These are phyloP conservation scores for Leccinum sublutescens DNA, from an alignment of 768 basidiomycete genomes.

Conservation along the genomic window DNA sequence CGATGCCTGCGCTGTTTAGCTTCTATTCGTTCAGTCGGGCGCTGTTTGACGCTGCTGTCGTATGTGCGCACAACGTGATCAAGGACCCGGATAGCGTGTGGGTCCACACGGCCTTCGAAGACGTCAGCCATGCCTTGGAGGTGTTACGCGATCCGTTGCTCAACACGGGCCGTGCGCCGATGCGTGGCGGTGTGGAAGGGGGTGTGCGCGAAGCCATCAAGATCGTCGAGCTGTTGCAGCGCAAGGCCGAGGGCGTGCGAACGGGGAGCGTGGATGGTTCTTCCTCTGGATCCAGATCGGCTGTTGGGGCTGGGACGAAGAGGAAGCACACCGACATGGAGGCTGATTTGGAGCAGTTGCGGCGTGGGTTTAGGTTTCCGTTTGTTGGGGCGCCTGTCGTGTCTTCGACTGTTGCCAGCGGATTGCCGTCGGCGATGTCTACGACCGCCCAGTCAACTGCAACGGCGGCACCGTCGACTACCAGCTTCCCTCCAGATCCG, in stretches of 20 bases:
- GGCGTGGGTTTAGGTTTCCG: slow-evolving; percentile 41
- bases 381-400: slow-evolving; percentile 39
- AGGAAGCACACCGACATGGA: slow-evolving; percentile 44
- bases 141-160: slow-evolving; percentile 39
- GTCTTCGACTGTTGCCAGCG: slow-evolving; percentile 9
- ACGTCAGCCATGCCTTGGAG: slow-evolving; percentile 43
- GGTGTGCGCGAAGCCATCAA: slow-evolving; percentile 37
- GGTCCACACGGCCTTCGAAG: slow-evolving; percentile 47
- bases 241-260: slow-evolving; percentile 39
- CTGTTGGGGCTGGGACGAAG: slow-evolving; percentile 27
- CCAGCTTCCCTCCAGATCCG: slow-evolving; percentile 2
- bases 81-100: slow-evolving; percentile 49
- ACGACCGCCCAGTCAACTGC: neutral
- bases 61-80: slow-evolving; percentile 62
- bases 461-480: neutral
- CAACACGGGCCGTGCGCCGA: slow-evolving; percentile 31
- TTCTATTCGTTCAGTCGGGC: slow-evolving; percentile 61
- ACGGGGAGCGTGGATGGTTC: slow-evolving; percentile 12
- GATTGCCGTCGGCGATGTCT: neutral
- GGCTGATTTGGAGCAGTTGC: slow-evolving; percentile 30
- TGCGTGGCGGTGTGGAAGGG: slow-evolving; percentile 34
- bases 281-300: slow-evolving; percentile 22
- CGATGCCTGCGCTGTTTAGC: slow-evolving; percentile 47
- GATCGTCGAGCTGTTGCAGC: slow-evolving; percentile 40
- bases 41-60: slow-evolving; percentile 64